A percentile compares a stretch with the other conserved stretches of the same genome.
Conservation (phyloP, 257 asterid species). For the Salvia miltiorrhiza region DNA sequence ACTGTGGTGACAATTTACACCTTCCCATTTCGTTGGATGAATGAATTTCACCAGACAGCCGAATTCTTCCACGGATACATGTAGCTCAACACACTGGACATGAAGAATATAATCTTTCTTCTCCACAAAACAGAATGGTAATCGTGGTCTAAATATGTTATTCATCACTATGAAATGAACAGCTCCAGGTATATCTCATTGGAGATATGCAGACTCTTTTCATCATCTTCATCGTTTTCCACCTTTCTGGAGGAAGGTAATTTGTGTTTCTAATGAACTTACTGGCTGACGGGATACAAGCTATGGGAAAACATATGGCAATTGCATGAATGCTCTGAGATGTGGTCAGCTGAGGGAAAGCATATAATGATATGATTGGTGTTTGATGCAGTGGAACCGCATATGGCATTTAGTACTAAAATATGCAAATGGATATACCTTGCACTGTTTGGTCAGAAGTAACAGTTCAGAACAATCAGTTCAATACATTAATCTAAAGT, state of each 20-base stretch:
- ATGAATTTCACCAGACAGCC: constrained; percentile 2
- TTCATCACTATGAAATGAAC: not conserved
- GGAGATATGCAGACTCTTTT: not conserved
- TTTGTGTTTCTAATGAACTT: constrained; percentile 11
- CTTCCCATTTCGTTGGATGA: not conserved
- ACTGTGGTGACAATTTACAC: not conserved
- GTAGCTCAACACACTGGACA: not conserved
- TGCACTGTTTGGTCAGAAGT: constrained; percentile 11
- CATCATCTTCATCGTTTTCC: not conserved
- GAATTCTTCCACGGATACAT: not conserved
- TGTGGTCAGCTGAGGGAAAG: constrained; percentile 2
- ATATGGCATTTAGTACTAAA: constrained; percentile 5
- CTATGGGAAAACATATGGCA: constrained; percentile 2
- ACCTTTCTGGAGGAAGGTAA: not conserved
- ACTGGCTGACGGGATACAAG: not conserved
- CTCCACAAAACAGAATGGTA: not conserved
- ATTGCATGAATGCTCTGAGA: not conserved
- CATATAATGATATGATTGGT: constrained; percentile 1
- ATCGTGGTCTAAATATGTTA: not conserved
- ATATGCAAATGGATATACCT: constrained; percentile 11
- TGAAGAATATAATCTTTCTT: not conserved
- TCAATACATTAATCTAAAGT: not conserved
- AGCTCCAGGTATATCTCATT: not conserved
- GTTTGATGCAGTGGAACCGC: constrained; percentile 18
- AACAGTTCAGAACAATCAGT: constrained; percentile 6